Evolutionary conservation across 2,329 filamentous ascomycete genomes (phyloP).

Genomic region (Herpotrichia juniperi): DNA sequence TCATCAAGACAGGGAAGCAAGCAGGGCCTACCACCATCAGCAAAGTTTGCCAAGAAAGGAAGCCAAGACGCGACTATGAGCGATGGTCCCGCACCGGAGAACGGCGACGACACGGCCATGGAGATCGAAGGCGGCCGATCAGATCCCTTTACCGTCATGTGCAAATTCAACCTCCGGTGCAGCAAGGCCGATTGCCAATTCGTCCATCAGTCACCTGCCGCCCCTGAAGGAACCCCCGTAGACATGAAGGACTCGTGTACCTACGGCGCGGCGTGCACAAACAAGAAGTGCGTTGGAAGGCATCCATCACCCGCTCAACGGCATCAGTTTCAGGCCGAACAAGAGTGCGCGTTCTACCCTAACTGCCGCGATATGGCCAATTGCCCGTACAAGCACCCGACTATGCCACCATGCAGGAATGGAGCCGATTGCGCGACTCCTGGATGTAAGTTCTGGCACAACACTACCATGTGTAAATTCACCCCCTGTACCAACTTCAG

Average conservation of each 20-base stretch:
- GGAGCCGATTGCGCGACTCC: slow-evolving; percentile 83
- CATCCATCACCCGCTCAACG: slow-evolving; percentile 91
- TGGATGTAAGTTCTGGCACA: slow-evolving; percentile 89
- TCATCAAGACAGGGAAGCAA: slow-evolving; percentile 36
- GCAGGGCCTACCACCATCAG: slow-evolving; percentile 58
- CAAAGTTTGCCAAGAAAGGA: slow-evolving; percentile 58
- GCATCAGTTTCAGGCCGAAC: slow-evolving; percentile 77
- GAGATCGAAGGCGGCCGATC: slow-evolving; percentile 70
- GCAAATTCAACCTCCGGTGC: slow-evolving; percentile 89
- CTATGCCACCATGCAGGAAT: slow-evolving; percentile 86
- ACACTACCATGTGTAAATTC: slow-evolving; percentile 84
- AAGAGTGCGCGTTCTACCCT: slow-evolving; percentile 89
- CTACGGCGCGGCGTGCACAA: slow-evolving; percentile 92
- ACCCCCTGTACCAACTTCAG: slow-evolving; percentile 88
- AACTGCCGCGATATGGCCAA: slow-evolving; percentile 81
- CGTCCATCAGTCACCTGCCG: slow-evolving; percentile 91
- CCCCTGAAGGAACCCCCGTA: slow-evolving; percentile 75
- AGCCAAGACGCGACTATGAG: slow-evolving; percentile 46
- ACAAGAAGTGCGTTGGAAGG: slow-evolving; percentile 87
- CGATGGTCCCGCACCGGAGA: slow-evolving; percentile 42
- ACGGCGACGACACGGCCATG: slow-evolving; percentile 50
- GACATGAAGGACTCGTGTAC: slow-evolving; percentile 82
- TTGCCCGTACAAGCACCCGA: slow-evolving; percentile 89
- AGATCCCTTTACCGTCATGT: slow-evolving; percentile 70
- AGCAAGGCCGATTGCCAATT: slow-evolving; percentile 89